Base-by-base conservation (phyloP, 805 yeast genomes). In the Isabelozyma rhagii region DNA sequence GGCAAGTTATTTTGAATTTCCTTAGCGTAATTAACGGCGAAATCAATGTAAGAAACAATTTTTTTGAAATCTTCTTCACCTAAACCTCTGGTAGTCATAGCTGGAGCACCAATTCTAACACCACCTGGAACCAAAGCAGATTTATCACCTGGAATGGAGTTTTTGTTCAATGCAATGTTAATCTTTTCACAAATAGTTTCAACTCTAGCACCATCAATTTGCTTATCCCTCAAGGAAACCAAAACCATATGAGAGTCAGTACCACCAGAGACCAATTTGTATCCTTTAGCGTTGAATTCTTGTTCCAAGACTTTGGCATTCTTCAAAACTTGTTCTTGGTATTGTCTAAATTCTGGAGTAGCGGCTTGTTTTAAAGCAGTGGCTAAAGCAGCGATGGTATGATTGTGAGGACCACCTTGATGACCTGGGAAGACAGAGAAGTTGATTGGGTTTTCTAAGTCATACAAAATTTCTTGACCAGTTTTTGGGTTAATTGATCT, bases 361-460 rank as follows among this genome's bases (percentile, higher is more conserved):
- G 82, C 77, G 50, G 97, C 92, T 78, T 93, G 98, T 67, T 89
- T 89, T 63, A 93, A 81, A 39, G 98, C 98, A 50, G 91, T 93
- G 31, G 98, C 96, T 60, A 93, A 79, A 17, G 98, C 98, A 55
- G 97, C 84, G 64, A 93, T 93, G 61, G 98, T 93, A 74, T 93
- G 97, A 78, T 93, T 93, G 74, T 93, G 98, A 59, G 99, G 99
- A 66, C 99, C 99, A 78, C 99, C 99, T 79, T 93, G 99, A 72
- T 93, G 98, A 56, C 96, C 98, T 60, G 99, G 99, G 89, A 93
- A 93, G 49, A 93, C 98, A 31, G 97, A 89, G 67, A 93, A 93
- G 81, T 93, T 93, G 73, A 93, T 91, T 68, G 84, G 87, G 66
- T 84, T 83, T 73, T 93, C 98, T 64, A 93, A 81, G 62, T 93